Percentiles rank a stretch among this genome's conserved stretches.
phyloP scores from a whole-genome alignment of 768 basidiomycete species.

The Hypholoma sublateritium region DNA sequence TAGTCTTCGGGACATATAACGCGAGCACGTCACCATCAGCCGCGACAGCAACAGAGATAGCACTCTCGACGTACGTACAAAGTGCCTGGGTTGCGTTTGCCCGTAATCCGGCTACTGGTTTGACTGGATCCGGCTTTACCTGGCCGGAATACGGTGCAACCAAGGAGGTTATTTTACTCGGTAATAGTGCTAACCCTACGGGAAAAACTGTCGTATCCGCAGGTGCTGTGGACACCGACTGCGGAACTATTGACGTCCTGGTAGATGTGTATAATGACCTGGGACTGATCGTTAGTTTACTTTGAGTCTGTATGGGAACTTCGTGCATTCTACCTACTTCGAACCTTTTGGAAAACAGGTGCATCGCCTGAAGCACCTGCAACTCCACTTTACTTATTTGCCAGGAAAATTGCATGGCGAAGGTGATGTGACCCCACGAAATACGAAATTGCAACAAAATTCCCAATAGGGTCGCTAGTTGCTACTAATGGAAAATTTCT shows the following conservation, averaged over 20 bases:
- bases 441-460: no score
- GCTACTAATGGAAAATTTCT: no score
- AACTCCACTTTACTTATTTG: no score
- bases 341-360: no score
- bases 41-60: conserved; percentile 23
- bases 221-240: neutral
- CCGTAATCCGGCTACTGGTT: conserved; percentile 32
- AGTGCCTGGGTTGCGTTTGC: conserved; percentile 43
- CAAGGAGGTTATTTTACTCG: conserved; percentile 19
- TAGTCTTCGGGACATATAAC: conserved; percentile 38
- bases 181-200: conserved; percentile 19
- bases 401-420: no score
- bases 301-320: neutral
- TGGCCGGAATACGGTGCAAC: conserved; percentile 22
- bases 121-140: conserved; percentile 13
- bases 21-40: conserved; percentile 19
- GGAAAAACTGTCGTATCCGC: neutral
- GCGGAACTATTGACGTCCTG: neutral
- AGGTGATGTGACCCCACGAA: no score
- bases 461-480: no score
- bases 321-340: neutral
- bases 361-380: no score
- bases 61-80: conserved; percentile 35
- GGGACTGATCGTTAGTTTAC: neutral
- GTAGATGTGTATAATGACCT: neutral